These are phyloP conservation scores for Coemansia sp. DNA, from an alignment of 192 early-diverging fungal species.

Conservation along the genomic window DNA sequence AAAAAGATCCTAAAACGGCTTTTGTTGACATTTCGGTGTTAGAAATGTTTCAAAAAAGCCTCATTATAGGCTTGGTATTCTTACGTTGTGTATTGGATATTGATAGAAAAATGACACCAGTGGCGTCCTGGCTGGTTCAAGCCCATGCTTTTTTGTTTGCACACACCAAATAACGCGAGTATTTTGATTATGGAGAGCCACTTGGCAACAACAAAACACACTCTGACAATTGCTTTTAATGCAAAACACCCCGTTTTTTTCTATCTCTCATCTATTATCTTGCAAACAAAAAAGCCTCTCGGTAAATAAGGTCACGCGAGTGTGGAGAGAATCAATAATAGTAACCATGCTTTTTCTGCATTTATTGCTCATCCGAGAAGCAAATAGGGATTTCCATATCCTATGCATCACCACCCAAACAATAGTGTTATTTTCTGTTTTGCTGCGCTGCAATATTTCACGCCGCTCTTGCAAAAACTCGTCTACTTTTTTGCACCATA, in stretches of 20 bases:
- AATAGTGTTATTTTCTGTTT: not conserved
- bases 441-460: not conserved
- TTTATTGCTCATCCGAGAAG: constrained; percentile 1
- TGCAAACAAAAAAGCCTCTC: not conserved
- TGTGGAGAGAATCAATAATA: constrained; percentile 2
- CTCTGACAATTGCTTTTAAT: not conserved
- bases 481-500: too few species aligned
- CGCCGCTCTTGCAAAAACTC: not conserved
- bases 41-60: not conserved
- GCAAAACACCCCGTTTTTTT: not conserved
- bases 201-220: not conserved
- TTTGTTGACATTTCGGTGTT: constrained; percentile 1
- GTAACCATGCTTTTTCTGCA: not conserved
- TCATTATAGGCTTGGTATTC: constrained; percentile 1
- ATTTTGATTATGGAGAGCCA: not conserved
- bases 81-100: not conserved
- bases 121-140: too few species aligned
- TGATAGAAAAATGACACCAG: too few species aligned
- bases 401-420: too few species aligned
- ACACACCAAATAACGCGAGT: too few species aligned
- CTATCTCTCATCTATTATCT: not conserved
- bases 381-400: not conserved
- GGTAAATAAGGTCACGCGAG: constrained; percentile 1
- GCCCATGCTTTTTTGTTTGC: too few species aligned
- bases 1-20: not conserved